Evolutionary conservation across 441 rosid genomes (phyloP).

Genomic region (Adansonia rubrostipa): DNA sequence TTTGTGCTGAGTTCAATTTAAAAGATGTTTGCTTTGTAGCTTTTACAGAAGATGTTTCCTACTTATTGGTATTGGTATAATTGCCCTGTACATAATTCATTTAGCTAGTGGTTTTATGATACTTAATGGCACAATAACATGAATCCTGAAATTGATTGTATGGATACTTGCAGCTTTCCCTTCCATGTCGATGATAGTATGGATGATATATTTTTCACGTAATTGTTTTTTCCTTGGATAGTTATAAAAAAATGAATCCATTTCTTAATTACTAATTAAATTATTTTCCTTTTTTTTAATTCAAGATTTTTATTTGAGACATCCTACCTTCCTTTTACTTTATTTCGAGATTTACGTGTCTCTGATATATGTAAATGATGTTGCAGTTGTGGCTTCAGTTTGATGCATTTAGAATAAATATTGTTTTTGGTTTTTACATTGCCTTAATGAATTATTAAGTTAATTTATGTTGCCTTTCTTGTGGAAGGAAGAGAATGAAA

Average conservation of each 20-base stretch:
- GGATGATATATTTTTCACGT: background rate
- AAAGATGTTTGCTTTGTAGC: conserved; percentile 19
- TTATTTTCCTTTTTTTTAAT: background rate
- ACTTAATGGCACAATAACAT: conserved; percentile 14
- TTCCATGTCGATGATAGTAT: conserved; percentile 11
- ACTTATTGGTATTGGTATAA: too few relatives aligned
- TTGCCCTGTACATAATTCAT: too few relatives aligned
- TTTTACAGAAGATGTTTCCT: background rate
- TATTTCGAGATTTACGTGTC: background rate
- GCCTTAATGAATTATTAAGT: conserved; percentile 35
- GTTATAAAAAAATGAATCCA: background rate
- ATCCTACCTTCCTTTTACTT: background rate
- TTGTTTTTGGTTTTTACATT: conserved; percentile 10
- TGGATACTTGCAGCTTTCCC: conserved; percentile 1
- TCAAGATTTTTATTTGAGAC: background rate
- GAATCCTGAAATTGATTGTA: conserved; percentile 16
- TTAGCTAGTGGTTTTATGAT: background rate
- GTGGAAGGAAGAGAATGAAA: conserved; percentile 93
- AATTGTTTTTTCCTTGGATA: background rate
- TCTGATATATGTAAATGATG: background rate
- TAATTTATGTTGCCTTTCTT: conserved; percentile 51
- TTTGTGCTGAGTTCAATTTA: conserved; percentile 11
- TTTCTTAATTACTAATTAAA: background rate
- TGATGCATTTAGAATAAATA: background rate
- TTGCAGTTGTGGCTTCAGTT: background rate